A percentile compares a stretch with the other conserved stretches of the same genome.
Conservation (phyloP, 192 early-diverging fungal genomes). For the Coemansia sp. region DNA sequence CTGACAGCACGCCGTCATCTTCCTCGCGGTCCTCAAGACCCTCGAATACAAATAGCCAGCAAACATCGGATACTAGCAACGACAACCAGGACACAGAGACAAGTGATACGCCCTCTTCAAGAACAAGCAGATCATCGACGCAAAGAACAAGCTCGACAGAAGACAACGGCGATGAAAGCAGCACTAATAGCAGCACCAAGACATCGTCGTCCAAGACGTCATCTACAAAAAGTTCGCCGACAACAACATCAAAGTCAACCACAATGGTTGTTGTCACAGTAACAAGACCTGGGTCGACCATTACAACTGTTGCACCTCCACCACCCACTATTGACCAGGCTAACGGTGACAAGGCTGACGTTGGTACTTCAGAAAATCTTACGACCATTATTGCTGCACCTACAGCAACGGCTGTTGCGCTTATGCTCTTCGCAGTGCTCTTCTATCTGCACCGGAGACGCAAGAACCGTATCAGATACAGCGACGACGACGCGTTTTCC, state of each 20-base stretch:
- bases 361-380: constrained; percentile 33
- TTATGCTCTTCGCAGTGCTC: constrained; percentile 32
- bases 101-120: not conserved
- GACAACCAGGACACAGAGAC: not conserved
- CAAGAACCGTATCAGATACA: constrained; percentile 23
- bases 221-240: not conserved
- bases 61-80: not conserved
- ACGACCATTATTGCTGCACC: constrained; percentile 43
- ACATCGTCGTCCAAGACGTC: not conserved
- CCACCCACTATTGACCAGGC: constrained; percentile 40
- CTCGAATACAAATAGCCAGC: not conserved
- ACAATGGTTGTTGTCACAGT: constrained; percentile 32
- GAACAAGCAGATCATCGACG: not conserved
- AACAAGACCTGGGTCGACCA: constrained; percentile 29
- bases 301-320: constrained; percentile 22
- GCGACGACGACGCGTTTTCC: constrained; percentile 33
- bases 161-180: not conserved
- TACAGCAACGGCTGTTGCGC: constrained; percentile 25
- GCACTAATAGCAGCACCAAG: too few relatives aligned
- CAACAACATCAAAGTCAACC: not conserved
- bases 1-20: not conserved
- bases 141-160: not conserved
- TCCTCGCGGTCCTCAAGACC: constrained; percentile 4
- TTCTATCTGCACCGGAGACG: constrained; percentile 35
- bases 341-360: constrained; percentile 48